Evolutionary conservation across 352 stramenopile species (phyloP), one percentile per base, ranked within the genome.

Genomic region (Pythium guiyangense): DNA sequence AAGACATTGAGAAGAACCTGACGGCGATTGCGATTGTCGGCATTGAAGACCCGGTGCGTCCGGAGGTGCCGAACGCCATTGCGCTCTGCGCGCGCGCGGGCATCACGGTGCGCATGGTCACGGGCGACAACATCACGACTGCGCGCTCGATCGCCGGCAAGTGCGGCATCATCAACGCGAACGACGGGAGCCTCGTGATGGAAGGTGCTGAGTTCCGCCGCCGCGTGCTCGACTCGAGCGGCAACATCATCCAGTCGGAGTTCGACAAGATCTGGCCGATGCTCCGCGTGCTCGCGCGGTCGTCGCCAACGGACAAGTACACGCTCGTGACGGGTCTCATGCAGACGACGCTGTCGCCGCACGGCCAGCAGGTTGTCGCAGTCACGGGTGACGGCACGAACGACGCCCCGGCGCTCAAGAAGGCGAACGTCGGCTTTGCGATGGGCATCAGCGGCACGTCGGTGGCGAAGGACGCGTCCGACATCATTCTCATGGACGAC

Each of bases 101-200:
- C n/a, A n/a, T n/a, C n/a, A n/a, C n/a, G n/a, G 97, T 99, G 42
- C 92, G 96, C 45, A 99, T 99, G 96, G 91, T 99, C 43, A 99
- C 97, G 18, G 97, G 97, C 31, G 97, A 99, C 76, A 98, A 99
- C 60, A 93, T 99, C 57, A 83, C 92, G 11, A 99, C 97, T 17
- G 83, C 83, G 11, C 74, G 79, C 6, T 88, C 75, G 17, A 91
- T 92, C 40, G 83, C 83, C 18, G 68, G 70, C 40, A 90, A 92
- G 48, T 90, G 83, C 37, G 83, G 83, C 11, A 92, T 92, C 31
- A 85, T 72, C 26, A 88, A 88, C 55, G 74, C 69, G 15, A 60
- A 62, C 45, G 76, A 86, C 34, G 73, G 71, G 9, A 78, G 67
- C 15, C 60, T 88, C 20, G 59, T 86, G 6, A 86, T 88, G 73